Conservation (phyloP, 306 rosid genomes). For the Rosa chinensis region DNA sequence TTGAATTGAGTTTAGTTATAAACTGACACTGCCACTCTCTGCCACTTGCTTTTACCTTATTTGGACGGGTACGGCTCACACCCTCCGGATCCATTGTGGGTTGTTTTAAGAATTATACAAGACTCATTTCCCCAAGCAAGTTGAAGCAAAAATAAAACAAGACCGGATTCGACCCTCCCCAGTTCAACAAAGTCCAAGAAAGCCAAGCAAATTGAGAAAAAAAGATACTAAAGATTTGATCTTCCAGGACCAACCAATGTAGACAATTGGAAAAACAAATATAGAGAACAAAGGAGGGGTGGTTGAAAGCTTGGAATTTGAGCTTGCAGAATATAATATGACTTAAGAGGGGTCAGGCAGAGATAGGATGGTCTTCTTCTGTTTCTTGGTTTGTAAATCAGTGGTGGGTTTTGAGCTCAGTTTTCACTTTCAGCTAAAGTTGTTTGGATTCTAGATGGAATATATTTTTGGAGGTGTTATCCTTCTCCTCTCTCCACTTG, state of each 20-base stretch:
- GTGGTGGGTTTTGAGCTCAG: slow-evolving; percentile 5
- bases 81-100: slow-evolving; percentile 77
- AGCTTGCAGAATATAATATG: slow-evolving; percentile 38
- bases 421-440: not conserved
- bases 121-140: slow-evolving; percentile 37
- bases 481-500: slow-evolving; percentile 29
- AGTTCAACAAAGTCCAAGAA: slow-evolving; percentile 33
- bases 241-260: slow-evolving; percentile 45
- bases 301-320: slow-evolving; percentile 39
- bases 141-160: slow-evolving; percentile 24
- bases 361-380: slow-evolving; percentile 15
- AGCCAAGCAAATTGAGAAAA: not conserved
- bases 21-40: slow-evolving; percentile 4
- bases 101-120: slow-evolving; percentile 29
- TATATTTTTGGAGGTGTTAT: slow-evolving; percentile 8
- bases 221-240: not conserved
- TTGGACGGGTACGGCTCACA: slow-evolving; percentile 48
- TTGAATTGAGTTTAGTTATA: slow-evolving; percentile 1
- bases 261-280: slow-evolving; percentile 51
- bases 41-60: slow-evolving; percentile 57
- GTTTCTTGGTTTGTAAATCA: slow-evolving; percentile 2
- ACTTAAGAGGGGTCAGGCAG: slow-evolving; percentile 18
- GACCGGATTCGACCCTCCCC: slow-evolving; percentile 42
- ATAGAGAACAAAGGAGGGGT: slow-evolving; percentile 28
- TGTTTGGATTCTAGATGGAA: slow-evolving; percentile 24